These are phyloP conservation scores for Aspergillus heteromorphus DNA, from an alignment of 495 filamentous ascomycete genomes.

Conservation along the genomic window DNA sequence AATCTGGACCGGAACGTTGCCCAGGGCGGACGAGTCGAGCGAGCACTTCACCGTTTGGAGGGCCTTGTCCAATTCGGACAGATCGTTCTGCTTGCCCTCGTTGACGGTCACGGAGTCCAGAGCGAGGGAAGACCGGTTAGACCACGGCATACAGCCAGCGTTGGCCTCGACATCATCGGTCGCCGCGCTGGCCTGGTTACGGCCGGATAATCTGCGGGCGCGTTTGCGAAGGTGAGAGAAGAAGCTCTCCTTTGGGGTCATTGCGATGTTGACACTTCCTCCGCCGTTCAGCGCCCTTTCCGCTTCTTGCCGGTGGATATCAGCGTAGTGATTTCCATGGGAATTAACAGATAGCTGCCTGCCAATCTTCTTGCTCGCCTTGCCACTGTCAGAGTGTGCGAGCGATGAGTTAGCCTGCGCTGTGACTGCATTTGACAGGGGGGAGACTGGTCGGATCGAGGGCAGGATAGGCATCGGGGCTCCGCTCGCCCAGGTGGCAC, in stretches of 20 bases:
- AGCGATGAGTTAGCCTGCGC: conserved; percentile 66
- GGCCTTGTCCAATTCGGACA: conserved; percentile 71
- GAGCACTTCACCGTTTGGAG: conserved; percentile 65
- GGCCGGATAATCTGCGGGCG: conserved; percentile 85
- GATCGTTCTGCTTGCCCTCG: conserved; percentile 47
- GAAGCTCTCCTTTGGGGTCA: conserved; percentile 84
- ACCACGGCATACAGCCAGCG: conserved; percentile 86
- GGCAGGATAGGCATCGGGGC: conserved; percentile 98
- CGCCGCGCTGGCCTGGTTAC: conserved; percentile 68
- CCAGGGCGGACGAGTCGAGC: conserved; percentile 47
- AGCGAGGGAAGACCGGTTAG: conserved; percentile 76
- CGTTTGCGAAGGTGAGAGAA: conserved; percentile 96
- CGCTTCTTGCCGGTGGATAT: conserved; percentile 83
- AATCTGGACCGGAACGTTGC: conserved; percentile 45
- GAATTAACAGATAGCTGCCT: conserved; percentile 94
- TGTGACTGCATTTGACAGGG: conserved; percentile 84
- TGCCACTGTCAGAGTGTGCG: conserved; percentile 32
- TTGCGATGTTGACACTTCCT: conserved; percentile 55
- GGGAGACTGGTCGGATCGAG: conserved; percentile 91
- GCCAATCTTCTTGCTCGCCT: conserved; percentile 85
- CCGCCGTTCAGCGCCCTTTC: conserved; percentile 87
- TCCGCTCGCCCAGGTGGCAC: conserved; percentile 83
- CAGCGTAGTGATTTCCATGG: conserved; percentile 82
- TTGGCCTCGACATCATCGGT: conserved; percentile 89
- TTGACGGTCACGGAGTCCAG: conserved; percentile 56